These are phyloP conservation scores for Naumovozyma castellii DNA, from an alignment of 805 yeast species.

Conservation along the genomic window DNA sequence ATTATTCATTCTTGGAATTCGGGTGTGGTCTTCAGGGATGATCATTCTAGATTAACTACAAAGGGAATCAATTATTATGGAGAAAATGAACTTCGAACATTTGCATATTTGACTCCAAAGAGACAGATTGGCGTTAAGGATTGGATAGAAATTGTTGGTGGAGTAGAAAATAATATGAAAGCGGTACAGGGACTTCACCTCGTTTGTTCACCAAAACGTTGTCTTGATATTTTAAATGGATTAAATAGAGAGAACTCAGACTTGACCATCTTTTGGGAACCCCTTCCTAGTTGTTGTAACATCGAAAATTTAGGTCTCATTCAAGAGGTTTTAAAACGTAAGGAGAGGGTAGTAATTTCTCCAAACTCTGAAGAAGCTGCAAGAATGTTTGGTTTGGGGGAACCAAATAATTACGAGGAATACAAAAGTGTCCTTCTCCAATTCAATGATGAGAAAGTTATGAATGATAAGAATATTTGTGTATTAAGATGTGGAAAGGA, in stretches of 20 bases:
- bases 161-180: slow-evolving; percentile 22
- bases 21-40: slow-evolving; percentile 47
- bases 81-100: slow-evolving; percentile 48
- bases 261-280: slow-evolving; percentile 60
- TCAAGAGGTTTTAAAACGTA: slow-evolving; percentile 9
- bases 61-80: slow-evolving; percentile 74
- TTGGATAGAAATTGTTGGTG: slow-evolving; percentile 32
- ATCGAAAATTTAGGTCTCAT: slow-evolving; percentile 37
- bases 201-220: slow-evolving; percentile 63
- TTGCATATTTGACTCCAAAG: slow-evolving; percentile 56
- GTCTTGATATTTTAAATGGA: slow-evolving; percentile 37
- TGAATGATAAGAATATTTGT: slow-evolving; percentile 29
- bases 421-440: slow-evolving; percentile 37
- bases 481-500: slow-evolving; percentile 68
- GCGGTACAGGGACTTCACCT: slow-evolving; percentile 41
- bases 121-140: slow-evolving; percentile 50
- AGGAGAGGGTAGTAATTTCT: slow-evolving; percentile 35
- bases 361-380: slow-evolving; percentile 87
- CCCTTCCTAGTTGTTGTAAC: slow-evolving; percentile 67
- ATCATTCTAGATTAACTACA: slow-evolving; percentile 51
- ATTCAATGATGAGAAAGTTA: slow-evolving; percentile 29
- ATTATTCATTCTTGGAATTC: slow-evolving; percentile 53
- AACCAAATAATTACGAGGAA: slow-evolving; percentile 33
- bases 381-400: slow-evolving; percentile 41
- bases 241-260: slow-evolving; percentile 7